Evolutionary conservation across 805 yeast genomes (phyloP).

Genomic region (Candida nemodendra): DNA sequence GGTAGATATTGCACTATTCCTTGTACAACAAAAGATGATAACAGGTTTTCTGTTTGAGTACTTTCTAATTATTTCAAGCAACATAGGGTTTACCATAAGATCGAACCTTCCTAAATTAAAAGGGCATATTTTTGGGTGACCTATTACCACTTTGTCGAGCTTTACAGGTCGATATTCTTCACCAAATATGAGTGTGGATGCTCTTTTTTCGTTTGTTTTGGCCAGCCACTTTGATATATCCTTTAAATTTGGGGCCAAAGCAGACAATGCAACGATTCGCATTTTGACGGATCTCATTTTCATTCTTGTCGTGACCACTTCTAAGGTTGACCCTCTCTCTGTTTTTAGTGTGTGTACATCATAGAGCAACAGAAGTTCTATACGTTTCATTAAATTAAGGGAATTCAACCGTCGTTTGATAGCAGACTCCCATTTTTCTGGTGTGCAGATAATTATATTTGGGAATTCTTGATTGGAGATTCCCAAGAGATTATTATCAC

Average conservation of each 20-base stretch:
- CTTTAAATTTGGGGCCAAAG: constrained; percentile 51
- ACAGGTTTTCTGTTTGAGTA: too few species aligned
- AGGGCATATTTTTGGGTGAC: constrained; percentile 36
- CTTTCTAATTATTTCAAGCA: too few species aligned
- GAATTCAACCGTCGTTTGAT: constrained; percentile 52
- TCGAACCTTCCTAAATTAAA: too few species aligned
- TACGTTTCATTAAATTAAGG: constrained; percentile 36
- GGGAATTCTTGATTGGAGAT: constrained; percentile 44
- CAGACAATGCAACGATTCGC: constrained; percentile 49
- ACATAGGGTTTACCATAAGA: too few species aligned
- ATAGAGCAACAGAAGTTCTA: constrained; percentile 46
- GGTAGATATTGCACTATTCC: too few species aligned
- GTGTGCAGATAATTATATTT: constrained; percentile 57
- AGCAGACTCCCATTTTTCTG: constrained; percentile 61
- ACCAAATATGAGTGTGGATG: constrained; percentile 42
- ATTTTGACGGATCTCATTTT: constrained; percentile 35
- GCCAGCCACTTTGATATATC: constrained; percentile 47
- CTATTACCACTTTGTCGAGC: constrained; percentile 42
- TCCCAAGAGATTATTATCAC: constrained; percentile 49
- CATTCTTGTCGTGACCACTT: constrained; percentile 49
- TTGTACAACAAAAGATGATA: too few species aligned
- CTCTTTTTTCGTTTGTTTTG: constrained; percentile 21
- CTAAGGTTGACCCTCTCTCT: constrained; percentile 47
- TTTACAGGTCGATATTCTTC: constrained; percentile 47
- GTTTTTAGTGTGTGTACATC: constrained; percentile 48